A percentile compares a stretch with the other conserved stretches of the same genome.
These are phyloP conservation scores for Fraxinus albicans DNA, from an alignment of 305 asterid species.

Conservation along the genomic window DNA sequence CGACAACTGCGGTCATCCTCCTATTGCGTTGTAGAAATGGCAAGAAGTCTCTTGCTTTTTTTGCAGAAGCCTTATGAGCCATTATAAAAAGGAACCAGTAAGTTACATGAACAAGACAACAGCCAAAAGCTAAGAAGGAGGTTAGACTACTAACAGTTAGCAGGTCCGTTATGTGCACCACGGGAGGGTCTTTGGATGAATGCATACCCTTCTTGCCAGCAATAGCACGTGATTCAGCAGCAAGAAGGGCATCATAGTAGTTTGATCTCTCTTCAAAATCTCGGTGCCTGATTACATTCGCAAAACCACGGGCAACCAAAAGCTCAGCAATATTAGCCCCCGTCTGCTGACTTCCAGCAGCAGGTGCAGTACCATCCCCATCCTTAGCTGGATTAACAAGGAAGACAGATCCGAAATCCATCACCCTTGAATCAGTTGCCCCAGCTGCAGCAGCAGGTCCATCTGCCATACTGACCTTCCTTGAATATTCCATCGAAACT, in stretches of 20 bases:
- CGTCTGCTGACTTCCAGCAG: constrained; percentile 52
- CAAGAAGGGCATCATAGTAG: constrained; percentile 77
- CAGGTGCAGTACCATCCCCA: constrained; percentile 61
- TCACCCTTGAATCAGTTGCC: constrained; percentile 64
- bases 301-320: constrained; percentile 86
- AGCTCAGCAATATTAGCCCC: constrained; percentile 87
- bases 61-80: constrained; percentile 58
- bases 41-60: constrained; percentile 87
- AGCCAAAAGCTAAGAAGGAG: constrained; percentile 2
- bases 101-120: neutral
- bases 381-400: constrained; percentile 63
- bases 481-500: constrained; percentile 94
- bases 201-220: constrained; percentile 89
- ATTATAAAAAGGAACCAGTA: constrained; percentile 15
- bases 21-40: constrained; percentile 85
- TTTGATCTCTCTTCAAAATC: constrained; percentile 98
- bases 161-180: constrained; percentile 79
- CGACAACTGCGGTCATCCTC: constrained; percentile 93
- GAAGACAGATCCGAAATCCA: constrained; percentile 97
- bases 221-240: constrained; percentile 87
- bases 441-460: constrained; percentile 59
- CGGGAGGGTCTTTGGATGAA: constrained; percentile 89
- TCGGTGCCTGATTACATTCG: constrained; percentile 88
- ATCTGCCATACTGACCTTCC: constrained; percentile 75
- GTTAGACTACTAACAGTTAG: constrained; percentile 61